These are phyloP conservation scores for Allium fistulosum DNA, from an alignment of 106 monocot species.

Conservation along the genomic window DNA sequence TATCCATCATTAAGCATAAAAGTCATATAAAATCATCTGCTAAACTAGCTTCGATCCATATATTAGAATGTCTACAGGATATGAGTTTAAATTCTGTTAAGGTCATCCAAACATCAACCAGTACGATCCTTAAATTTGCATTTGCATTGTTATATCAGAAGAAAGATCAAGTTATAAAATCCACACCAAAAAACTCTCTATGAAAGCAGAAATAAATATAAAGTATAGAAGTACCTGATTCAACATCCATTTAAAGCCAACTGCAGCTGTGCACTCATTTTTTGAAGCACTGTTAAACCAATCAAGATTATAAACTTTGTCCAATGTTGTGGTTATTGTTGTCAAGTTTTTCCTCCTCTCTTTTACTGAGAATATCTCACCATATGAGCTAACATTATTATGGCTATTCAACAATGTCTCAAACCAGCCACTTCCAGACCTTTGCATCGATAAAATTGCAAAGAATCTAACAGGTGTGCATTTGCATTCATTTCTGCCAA, in stretches of 20 bases:
- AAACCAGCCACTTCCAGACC: constrained; percentile 90
- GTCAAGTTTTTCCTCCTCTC: constrained; percentile 58
- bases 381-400: constrained; percentile 70
- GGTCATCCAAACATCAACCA: not conserved
- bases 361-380: constrained; percentile 65
- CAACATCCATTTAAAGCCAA: constrained; percentile 29
- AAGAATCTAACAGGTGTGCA: constrained; percentile 66
- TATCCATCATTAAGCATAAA: no score
- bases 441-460: constrained; percentile 77
- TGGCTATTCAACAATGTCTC: constrained; percentile 85
- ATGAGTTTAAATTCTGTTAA: not conserved
- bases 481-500: constrained; percentile 65
- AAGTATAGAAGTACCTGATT: constrained; percentile 26
- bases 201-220: not conserved
- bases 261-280: constrained; percentile 22
- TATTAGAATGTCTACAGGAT: not conserved
- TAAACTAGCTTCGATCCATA: not conserved
- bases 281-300: constrained; percentile 42
- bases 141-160: not conserved
- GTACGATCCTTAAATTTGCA: not conserved
- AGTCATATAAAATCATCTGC: no score
- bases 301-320: constrained; percentile 61
- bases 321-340: constrained; percentile 39
- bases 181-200: not conserved
- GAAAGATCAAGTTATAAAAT: not conserved